Percentiles rank a stretch among this genome's conserved stretches.
phyloP scores from a whole-genome alignment of 2,329 filamentous ascomycete genomes.

The Scedosporium dehoogii region DNA sequence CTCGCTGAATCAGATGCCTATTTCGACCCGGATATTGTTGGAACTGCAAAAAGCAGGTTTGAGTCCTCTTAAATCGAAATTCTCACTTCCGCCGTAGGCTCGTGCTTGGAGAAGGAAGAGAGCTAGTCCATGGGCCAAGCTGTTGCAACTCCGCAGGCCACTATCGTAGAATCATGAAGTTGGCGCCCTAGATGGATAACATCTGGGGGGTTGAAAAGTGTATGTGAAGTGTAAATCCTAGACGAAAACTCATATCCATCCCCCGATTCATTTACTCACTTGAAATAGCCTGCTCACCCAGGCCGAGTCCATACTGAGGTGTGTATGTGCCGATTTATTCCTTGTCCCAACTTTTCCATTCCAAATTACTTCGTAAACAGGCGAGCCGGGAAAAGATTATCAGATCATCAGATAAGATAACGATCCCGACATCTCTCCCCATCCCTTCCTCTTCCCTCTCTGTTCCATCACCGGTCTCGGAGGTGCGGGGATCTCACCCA shows the following conservation, averaged over 20 bases:
- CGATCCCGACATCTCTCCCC: constrained; percentile 1
- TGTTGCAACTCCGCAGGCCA: neutral
- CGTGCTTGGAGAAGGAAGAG: too few relatives aligned
- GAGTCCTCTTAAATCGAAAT: too few relatives aligned
- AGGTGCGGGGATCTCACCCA: too few relatives aligned
- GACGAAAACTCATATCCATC: neutral
- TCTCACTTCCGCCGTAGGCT: too few relatives aligned
- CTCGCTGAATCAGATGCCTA: too few relatives aligned
- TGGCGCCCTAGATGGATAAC: neutral
- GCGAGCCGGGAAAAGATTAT: neutral
- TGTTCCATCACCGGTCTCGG: neutral
- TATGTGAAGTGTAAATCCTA: neutral
- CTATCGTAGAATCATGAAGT: neutral
- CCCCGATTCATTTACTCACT: neutral
- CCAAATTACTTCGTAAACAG: neutral
- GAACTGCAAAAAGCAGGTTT: too few relatives aligned
- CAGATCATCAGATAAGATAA: constrained; percentile 5
- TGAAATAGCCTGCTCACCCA: neutral
- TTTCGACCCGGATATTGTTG: too few relatives aligned
- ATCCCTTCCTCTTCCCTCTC: neutral
- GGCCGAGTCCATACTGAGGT: neutral
- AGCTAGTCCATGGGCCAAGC: too few relatives aligned
- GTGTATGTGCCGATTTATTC: neutral
- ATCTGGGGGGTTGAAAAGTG: neutral
- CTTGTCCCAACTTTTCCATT: too few relatives aligned